Percentiles rank a stretch among this genome's conserved stretches.
Evolutionary conservation across 768 basidiomycete genomes (phyloP).

Genomic region (Tylopilus sp.): DNA sequence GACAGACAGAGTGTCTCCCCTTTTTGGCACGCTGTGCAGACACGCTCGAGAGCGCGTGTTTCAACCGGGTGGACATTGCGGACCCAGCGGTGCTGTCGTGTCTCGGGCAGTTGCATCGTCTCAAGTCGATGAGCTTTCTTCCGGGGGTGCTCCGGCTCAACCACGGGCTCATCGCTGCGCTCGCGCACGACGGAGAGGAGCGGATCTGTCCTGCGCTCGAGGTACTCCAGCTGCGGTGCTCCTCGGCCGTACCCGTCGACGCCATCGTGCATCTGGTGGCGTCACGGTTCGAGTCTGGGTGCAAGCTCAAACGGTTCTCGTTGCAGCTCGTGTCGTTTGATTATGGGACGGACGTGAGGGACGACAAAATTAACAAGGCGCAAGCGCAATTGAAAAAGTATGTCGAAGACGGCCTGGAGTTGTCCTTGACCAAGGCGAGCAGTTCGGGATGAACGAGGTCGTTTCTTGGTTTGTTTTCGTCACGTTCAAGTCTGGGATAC

Average conservation of each 20-base stretch:
- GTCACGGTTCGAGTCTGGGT: constrained; percentile 18
- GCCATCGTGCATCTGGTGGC: constrained; percentile 22
- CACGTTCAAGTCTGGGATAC: neutral
- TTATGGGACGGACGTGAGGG: constrained; percentile 29
- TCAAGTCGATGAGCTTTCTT: constrained; percentile 20
- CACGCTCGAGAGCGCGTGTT: constrained; percentile 27
- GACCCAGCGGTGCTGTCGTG: constrained; percentile 21
- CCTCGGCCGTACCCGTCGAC: constrained; percentile 21
- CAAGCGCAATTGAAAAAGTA: constrained; percentile 7
- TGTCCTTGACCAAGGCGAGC: constrained; percentile 23
- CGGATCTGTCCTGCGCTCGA: constrained; percentile 24
- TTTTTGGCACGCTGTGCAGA: constrained; percentile 24
- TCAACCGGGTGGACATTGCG: constrained; percentile 22
- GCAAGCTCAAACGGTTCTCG: constrained; percentile 16
- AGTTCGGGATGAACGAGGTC: constrained; percentile 8
- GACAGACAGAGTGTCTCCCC: constrained; percentile 28
- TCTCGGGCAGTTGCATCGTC: constrained; percentile 15
- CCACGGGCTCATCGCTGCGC: constrained; percentile 27
- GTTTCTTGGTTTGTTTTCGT: neutral
- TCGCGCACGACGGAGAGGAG: constrained; percentile 8
- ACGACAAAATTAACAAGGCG: constrained; percentile 24
- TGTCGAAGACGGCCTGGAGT: constrained; percentile 24
- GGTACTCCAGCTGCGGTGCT: constrained; percentile 24
- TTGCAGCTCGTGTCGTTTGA: constrained; percentile 28
- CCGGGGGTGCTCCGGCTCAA: constrained; percentile 32